phyloP scores from a whole-genome alignment of 371 early-diverging fungal species.

The Rhizopus stolonifer region DNA sequence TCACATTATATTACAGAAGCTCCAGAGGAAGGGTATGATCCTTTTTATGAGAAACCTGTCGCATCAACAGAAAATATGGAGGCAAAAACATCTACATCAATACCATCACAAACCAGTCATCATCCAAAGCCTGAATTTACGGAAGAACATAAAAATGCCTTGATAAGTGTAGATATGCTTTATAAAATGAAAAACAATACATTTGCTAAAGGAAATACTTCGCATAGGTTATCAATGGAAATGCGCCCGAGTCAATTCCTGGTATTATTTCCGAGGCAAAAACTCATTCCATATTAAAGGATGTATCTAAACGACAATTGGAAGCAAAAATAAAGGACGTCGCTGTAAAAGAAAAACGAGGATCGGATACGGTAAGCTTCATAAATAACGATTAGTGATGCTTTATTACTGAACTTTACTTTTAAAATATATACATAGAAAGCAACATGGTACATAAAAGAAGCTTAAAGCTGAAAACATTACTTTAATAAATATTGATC shows the following conservation, averaged over 20 bases:
- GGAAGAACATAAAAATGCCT: slow-evolving; percentile 31
- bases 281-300: slow-evolving; percentile 21
- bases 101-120: not conserved
- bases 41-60: slow-evolving; percentile 23
- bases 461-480: slow-evolving; percentile 3
- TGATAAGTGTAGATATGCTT: slow-evolving; percentile 28
- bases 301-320: slow-evolving; percentile 41
- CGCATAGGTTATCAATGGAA: slow-evolving; percentile 36
- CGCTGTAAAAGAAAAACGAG: slow-evolving; percentile 52
- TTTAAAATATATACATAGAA: slow-evolving; percentile 7
- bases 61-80: not conserved
- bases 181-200: not conserved
- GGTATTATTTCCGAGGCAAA: slow-evolving; percentile 26
- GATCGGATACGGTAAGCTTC: slow-evolving; percentile 44
- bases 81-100: not conserved
- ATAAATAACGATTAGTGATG: not conserved
- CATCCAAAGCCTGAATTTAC: slow-evolving; percentile 20
- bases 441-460: slow-evolving; percentile 21
- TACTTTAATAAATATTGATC: no score
- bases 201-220: not conserved
- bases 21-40: slow-evolving; percentile 28
- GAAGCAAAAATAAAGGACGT: slow-evolving; percentile 49
- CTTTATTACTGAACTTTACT: no score
- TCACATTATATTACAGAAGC: slow-evolving; percentile 3
- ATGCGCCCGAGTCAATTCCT: slow-evolving; percentile 32